Evolutionary conservation across 768 basidiomycete species (phyloP), one percentile per base, ranked within the genome.

Genomic region (Auriscalpium orientale): DNA sequence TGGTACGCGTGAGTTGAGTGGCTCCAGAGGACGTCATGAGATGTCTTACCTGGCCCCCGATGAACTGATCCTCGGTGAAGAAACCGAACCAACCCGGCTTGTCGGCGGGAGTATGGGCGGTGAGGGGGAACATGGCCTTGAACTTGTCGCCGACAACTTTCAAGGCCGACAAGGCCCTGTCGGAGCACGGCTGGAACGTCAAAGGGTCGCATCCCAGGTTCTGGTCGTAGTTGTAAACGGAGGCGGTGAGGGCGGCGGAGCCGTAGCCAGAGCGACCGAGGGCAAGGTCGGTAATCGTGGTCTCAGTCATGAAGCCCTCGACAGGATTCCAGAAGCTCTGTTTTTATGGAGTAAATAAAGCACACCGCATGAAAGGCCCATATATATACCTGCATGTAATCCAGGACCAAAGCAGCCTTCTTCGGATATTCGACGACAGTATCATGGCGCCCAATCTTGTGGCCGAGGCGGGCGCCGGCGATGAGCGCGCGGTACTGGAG

Each of bases 261-360:
- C 58, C 51, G n/a, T 53, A 43, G 3, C 58, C 58, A 37, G 58
- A 59, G 20, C 56, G 46, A 8, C 58, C 56, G 4, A 50, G 50
- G 20, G 21, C 48, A 13, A 57, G 38, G 35, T 57, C 47, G 2
- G 58, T 57, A 18, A 59, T 35, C 1, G 58, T 59, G 16, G 51
- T 57, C 20, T 59, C 55, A 16, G 35, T 46, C 58, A 57, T 53
- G 44, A 36, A 56, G 45, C 40, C 55, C 18, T 58, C 47, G 12
- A 57, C 54, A 7, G 46, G 34, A 35, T 57, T 57, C 58, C 58
- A 59, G 35, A 59, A 57, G 3, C 46, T 57, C 58, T 59, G 43
- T 13, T 3, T 47, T 18, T 8, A n/a, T 20, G 12, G 18, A 47
- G 46, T 20, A n/a, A 18, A 22, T 16, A 13, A 7, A 12, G 6